Base-by-base conservation (phyloP, 2,329 filamentous ascomycete species). In the Fusarium dlaminii region DNA sequence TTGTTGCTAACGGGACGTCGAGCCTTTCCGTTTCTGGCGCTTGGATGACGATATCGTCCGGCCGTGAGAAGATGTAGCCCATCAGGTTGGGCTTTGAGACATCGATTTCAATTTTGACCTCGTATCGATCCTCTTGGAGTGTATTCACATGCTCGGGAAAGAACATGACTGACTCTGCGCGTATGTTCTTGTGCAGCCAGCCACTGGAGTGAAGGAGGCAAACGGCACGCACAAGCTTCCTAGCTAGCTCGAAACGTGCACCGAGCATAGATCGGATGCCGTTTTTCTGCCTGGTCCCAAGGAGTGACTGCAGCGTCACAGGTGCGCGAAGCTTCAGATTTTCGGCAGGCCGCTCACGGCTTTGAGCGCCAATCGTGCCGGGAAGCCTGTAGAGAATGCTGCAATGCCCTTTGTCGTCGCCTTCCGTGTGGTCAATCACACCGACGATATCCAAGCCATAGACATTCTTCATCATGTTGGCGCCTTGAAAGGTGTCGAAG, bases 291-390 rank as follows among this genome's bases (percentile, higher is more conserved):
- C 7, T 5, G 0, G 12, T 46, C 5, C 24, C 24, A 5, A 46
- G 43, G 4, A 46, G 43, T 3, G 43, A 46, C 43, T 22, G 24
- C 5, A 46, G 18, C 0, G 43, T 46, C 8, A 29, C 43, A 3
- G 43, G 43, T 5, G 43, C 43, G 0, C 43, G 24, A 22, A 46
- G 24, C 24, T 46, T 46, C 8, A 46, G 18, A 5, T 29, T 46
- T 0, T 46, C 43, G 0, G 43, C 43, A 15, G 43, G 43, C 24
- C 43, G 12, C 18, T 46, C 43, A 8, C 43, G 43, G 43, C 24
- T 46, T 0, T 46, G 43, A 0, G 5, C 0, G 12, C 43, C 43
- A 29, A 46, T 46, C 8, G 24, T 46, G 0, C 43, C 43, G 0
- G 43, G 43, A 1, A 46, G 43, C 6, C 24, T 15, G 2, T 46